phyloP scores from a whole-genome alignment of 139 green algal genomes.

The Volvox reticuliferus region DNA sequence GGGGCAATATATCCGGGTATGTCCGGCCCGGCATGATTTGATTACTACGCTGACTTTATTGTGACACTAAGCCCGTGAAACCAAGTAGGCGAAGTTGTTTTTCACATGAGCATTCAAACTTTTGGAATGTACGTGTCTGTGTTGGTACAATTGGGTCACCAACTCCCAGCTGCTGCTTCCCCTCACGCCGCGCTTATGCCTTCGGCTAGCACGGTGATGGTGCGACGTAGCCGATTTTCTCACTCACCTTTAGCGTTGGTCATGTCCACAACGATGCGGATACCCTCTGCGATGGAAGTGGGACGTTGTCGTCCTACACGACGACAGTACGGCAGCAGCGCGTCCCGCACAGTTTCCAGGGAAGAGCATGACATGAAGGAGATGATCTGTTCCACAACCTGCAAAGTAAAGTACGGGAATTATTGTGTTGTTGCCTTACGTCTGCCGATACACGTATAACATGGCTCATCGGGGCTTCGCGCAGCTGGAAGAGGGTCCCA shows the following conservation, averaged over 20 bases:
- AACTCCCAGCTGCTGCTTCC: too few relatives aligned
- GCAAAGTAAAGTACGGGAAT: not conserved
- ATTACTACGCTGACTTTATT: too few relatives aligned
- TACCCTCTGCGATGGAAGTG: not conserved
- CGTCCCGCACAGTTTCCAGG: not conserved
- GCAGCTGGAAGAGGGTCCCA: not conserved
- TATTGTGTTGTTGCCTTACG: not conserved
- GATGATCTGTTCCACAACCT: not conserved
- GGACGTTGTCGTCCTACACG: not conserved
- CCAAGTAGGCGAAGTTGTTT: too few relatives aligned
- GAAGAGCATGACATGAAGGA: not conserved
- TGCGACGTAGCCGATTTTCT: not conserved
- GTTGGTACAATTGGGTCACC: too few relatives aligned
- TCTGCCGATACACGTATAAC: not conserved
- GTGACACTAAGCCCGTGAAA: too few relatives aligned
- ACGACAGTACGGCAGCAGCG: constrained; percentile 38
- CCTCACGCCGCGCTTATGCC: too few relatives aligned
- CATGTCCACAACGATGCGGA: not conserved
- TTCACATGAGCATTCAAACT: too few relatives aligned
- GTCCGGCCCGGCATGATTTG: too few relatives aligned
- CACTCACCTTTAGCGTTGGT: not conserved
- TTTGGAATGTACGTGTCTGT: too few relatives aligned
- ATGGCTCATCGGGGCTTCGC: not conserved
- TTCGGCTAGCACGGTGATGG: not conserved
- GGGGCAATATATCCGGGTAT: too few relatives aligned